Evolutionary conservation across 352 stramenopile species (phyloP).

Genomic region (Pythium folliculosum): DNA sequence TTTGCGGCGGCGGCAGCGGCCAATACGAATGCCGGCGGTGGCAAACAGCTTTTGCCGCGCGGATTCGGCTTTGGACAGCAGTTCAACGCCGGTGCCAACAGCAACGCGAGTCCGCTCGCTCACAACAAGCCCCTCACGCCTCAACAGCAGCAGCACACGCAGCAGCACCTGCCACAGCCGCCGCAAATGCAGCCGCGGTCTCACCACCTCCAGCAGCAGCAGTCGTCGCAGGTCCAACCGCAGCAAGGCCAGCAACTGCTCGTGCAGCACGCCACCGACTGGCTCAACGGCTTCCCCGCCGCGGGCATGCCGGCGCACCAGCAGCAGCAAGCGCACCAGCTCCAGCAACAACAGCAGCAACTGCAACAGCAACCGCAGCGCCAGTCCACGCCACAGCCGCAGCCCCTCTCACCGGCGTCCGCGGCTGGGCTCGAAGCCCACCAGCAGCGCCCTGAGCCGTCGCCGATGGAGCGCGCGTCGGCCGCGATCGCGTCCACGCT

Average conservation of each 20-base stretch:
- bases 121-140: constrained; percentile 5
- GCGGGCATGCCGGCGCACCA: neutral
- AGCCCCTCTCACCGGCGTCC: constrained; percentile 16
- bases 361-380: constrained; percentile 9
- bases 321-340: constrained; percentile 24
- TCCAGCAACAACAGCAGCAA: constrained; percentile 26
- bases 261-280: constrained; percentile 27
- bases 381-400: constrained; percentile 3
- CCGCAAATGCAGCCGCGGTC: neutral
- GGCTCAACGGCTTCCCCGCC: constrained; percentile 24
- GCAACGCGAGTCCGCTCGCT: constrained; percentile 10
- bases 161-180: too few species aligned
- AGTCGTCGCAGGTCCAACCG: constrained; percentile 21
- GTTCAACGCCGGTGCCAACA: constrained; percentile 5
- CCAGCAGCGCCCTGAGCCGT: constrained; percentile 22
- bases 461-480: constrained; percentile 19
- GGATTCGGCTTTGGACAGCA: constrained; percentile 17
- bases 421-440: constrained; percentile 22
- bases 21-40: constrained; percentile 1
- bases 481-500: constrained; percentile 38
- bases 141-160: constrained; percentile 19
- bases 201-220: constrained; percentile 8
- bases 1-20: constrained; percentile 3
- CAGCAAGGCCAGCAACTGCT: constrained; percentile 44
- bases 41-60: constrained; percentile 5